Percentiles rank a stretch among this genome's conserved stretches.
Conservation (phyloP, 2,329 filamentous ascomycete species). For the Sporothrix globosa region DNA sequence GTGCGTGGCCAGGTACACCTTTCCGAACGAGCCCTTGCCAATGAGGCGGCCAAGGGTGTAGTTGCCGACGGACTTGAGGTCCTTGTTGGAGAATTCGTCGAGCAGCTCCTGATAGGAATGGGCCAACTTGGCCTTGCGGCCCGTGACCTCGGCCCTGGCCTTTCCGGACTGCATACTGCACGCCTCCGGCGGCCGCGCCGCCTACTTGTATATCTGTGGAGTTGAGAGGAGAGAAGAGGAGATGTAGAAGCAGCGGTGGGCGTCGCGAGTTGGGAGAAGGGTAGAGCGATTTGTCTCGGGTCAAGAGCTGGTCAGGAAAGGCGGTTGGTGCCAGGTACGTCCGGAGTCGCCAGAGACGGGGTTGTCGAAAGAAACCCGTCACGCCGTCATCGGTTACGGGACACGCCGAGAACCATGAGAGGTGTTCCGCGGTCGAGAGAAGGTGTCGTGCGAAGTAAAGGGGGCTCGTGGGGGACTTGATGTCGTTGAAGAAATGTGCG, state of each 20-base stretch:
- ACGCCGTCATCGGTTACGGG: background rate
- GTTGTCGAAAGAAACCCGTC: background rate
- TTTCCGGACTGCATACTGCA: slow-evolving; percentile 52
- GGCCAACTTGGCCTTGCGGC: slow-evolving; percentile 77
- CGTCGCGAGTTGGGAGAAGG: background rate
- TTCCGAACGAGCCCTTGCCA: slow-evolving; percentile 97
- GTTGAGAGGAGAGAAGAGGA: background rate
- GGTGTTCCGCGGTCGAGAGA: background rate
- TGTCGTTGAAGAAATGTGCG: slow-evolving; percentile 17
- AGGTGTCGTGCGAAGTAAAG: background rate
- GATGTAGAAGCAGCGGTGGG: background rate
- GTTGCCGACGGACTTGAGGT: slow-evolving; percentile 91
- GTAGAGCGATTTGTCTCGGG: background rate
- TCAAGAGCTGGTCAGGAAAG: background rate
- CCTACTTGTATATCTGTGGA: background rate
- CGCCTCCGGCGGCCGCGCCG: slow-evolving; percentile 31
- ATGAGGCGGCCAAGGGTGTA: slow-evolving; percentile 90
- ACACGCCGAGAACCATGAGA: background rate
- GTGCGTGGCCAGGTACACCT: slow-evolving; percentile 93
- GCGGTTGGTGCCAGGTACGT: background rate
- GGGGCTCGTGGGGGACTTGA: background rate
- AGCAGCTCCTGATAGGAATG: slow-evolving; percentile 95
- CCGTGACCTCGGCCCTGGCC: slow-evolving; percentile 75
- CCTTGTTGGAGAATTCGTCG: slow-evolving; percentile 92
- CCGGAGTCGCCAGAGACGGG: background rate